A percentile compares a stretch with the other conserved stretches of the same genome.
Evolutionary conservation across 768 basidiomycete species (phyloP).

Genomic region (Psilocybe sp.): DNA sequence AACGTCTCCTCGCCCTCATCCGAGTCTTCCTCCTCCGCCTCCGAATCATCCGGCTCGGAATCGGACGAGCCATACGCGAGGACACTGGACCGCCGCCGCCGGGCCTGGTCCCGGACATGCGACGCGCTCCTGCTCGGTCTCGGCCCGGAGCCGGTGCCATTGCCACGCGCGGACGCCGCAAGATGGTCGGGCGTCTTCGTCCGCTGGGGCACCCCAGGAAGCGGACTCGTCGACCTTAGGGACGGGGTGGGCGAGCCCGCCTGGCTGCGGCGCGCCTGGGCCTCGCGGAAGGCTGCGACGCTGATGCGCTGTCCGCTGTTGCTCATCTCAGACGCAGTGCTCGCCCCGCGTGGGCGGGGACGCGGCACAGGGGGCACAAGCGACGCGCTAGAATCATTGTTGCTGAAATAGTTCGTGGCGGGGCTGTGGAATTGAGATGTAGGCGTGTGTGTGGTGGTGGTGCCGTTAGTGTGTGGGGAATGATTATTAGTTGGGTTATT

Average conservation of each 20-base stretch:
- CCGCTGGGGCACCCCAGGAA: conserved; percentile 15
- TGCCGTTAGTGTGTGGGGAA: too few species aligned
- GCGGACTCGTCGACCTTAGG: conserved; percentile 38
- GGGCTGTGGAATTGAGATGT: too few species aligned
- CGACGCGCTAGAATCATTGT: conserved; percentile 8
- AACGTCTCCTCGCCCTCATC: too few species aligned
- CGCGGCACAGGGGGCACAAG: conserved; percentile 43
- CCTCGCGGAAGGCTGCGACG: conserved; percentile 80
- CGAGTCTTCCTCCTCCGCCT: too few species aligned
- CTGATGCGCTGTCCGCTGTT: conserved; percentile 63
- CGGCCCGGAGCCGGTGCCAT: conserved; percentile 5
- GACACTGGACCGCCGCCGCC: too few species aligned
- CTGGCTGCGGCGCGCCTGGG: conserved; percentile 61
- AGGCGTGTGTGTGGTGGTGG: too few species aligned
- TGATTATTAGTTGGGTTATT: too few species aligned
- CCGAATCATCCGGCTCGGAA: too few species aligned
- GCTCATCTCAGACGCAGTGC: conserved; percentile 53
- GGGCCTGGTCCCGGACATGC: too few species aligned
- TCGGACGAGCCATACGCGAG: too few species aligned
- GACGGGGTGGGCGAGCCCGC: conserved; percentile 60
- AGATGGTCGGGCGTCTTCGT: conserved; percentile 18
- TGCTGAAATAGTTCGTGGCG: too few species aligned
- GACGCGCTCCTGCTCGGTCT: too few species aligned
- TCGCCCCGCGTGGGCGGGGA: conserved; percentile 53
- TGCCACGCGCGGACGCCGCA: conserved; percentile 21